Evolutionary conservation across 768 basidiomycete genomes (phyloP), one percentile per base, ranked within the genome.

Genomic region (Pisolithus orientalis): DNA sequence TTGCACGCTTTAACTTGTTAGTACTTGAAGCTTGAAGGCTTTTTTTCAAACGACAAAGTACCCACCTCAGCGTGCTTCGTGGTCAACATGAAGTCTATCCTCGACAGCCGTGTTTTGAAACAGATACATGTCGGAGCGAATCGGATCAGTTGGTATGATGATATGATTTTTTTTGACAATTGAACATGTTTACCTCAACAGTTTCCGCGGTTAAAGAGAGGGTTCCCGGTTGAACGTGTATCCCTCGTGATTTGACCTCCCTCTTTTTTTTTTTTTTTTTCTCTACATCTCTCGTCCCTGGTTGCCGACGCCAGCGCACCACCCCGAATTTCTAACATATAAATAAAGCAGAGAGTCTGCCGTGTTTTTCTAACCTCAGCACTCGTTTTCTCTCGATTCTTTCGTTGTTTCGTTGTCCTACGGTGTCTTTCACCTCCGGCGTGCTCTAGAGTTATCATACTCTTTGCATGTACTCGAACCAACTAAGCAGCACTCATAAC

Each of bases 381-480:
- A 14, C n/a, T 8, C 29, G 31, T n/a, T 34, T 17, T 47, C 32
- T 47, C n/a, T 32, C 34, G 29, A 3, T 32, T 14, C 17, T 47
- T 25, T 4, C 21, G 34, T 34, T 34, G 4, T 47, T 25, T 4
- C 21, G 34, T 34, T 34, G 4, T 34, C 43, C 16, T 31, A 39
- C 49, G 57, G 57, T 58, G 57, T 56, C 16, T 40, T 5, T 27
- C 58, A 54, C 58, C 54, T 13, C 49, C 46, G 24, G 17, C 54
- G 39, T 55, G 52, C 53, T 50, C 59, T 50, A 54, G 63, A 57
- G 67, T 59, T 47, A 55, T 75, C 69, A 74, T 25, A 72, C 64
- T 64, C 66, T 61, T 76, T 90, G 87, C 81, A 94, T 94, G 92
- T 95, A 85, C 89, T 90, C 88, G 59, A 94, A 94, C 88, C 85